Base-by-base conservation (phyloP, 345 rosid species). In the Cardiospermum halicacabum region DNA sequence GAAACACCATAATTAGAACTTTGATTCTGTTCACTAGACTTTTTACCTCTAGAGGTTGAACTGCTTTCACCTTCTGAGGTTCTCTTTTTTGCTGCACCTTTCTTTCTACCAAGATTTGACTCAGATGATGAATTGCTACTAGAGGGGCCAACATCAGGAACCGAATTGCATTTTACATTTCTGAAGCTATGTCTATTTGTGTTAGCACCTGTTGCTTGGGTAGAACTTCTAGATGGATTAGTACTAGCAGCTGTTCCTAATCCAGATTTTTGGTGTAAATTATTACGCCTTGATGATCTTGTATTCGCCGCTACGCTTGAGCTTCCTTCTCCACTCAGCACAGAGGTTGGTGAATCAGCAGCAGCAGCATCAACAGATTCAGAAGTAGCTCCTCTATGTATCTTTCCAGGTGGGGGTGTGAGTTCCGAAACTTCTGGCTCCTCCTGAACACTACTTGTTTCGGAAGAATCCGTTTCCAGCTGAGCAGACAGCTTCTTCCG, bases 31-130 rank as follows among this genome's bases (percentile, higher is more conserved):
- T 85, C 88, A 36, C 62, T 73, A 56, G 69, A 65, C 70, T 75
- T 91, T 74, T 80, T 81, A 26, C 91, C 96, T 56, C 75, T 81
- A 66, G 57, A 64, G 53, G 85, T 80, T 47, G 88, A 78, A 74
- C 96, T 88, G 64, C 92, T 76, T 73, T 84, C 92, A 63, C 82
- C 91, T 45, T 79, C 86, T 70, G 63, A 72, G 58, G 31, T 78
- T 76, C 84, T 82, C 78, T 77, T 87, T 63, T 73, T 85, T 3
- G 66, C 9, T 4, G 63, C 36, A 56, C 77, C 86, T 57, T 72
- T 80, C 74, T 76, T 81, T 66, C 75, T 73, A 61, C 59, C 67
- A 26, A 68, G 57, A 58, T 69, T 78, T 72, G 83, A 80, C 40
- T 85, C 89, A 36, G 83, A 60, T 43, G 83, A 80, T 30, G 85